Evolutionary conservation across 2,329 filamentous ascomycete genomes (phyloP).

Genomic region (Pseudogymnoascus sp.): DNA sequence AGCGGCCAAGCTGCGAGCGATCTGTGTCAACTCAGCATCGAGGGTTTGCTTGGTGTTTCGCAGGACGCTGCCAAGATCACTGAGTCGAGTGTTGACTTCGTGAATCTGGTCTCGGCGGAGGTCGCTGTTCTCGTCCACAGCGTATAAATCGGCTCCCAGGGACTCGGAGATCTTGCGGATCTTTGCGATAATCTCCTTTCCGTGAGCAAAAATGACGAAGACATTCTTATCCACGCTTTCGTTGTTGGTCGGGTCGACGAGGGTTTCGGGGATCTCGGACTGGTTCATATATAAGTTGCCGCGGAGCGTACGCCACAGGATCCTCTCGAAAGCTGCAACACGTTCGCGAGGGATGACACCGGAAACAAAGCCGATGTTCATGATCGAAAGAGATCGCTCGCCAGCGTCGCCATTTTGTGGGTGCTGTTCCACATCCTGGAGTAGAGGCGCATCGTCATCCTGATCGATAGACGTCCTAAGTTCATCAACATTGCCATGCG

Average conservation of each 20-base stretch:
- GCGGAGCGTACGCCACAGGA: constrained; percentile 92
- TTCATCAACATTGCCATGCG: constrained; percentile 93
- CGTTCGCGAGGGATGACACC: constrained; percentile 91
- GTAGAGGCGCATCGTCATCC: constrained; percentile 85
- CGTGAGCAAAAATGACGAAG: constrained; percentile 98
- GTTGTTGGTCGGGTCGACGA: constrained; percentile 87
- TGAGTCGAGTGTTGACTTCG: constrained; percentile 89
- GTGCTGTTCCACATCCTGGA: constrained; percentile 88
- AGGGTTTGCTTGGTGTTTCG: constrained; percentile 93
- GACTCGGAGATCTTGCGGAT: constrained; percentile 99
- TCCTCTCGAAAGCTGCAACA: constrained; percentile 92
- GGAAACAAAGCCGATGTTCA: constrained; percentile 98
- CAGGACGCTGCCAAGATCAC: constrained; percentile 86
- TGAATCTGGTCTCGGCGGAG: constrained; percentile 92
- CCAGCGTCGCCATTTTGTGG: constrained; percentile 49
- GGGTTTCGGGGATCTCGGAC: constrained; percentile 90
- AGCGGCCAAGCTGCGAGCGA: constrained; percentile 82
- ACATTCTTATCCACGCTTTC: constrained; percentile 94
- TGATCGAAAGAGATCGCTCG: constrained; percentile 85
- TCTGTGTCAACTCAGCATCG: constrained; percentile 86
- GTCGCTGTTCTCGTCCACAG: constrained; percentile 95
- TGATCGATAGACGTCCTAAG: constrained; percentile 83
- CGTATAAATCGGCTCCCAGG: constrained; percentile 90
- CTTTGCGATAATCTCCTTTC: constrained; percentile 96
- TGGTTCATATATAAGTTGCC: constrained; percentile 99